Evolutionary conservation across 2,329 filamentous ascomycete genomes (phyloP), one percentile per base, ranked within the genome.

Genomic region (Colletotrichum paranaense): DNA sequence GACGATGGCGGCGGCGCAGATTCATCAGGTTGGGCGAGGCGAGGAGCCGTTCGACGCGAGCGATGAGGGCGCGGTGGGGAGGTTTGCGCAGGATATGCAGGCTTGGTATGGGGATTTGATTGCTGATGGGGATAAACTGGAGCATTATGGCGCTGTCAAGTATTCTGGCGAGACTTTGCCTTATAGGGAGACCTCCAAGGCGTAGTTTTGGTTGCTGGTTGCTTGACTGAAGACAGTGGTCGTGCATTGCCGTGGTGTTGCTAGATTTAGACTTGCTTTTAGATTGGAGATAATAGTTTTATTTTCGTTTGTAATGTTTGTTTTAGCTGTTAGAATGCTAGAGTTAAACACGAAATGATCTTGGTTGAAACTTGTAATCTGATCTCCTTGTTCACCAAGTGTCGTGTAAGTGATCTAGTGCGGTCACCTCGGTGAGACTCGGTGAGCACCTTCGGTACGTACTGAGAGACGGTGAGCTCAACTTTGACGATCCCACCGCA

Each of bases 41-140:
- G 55, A 62, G 35, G 68, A 82, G 72, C 81, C 81, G 0, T 70
- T 82, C 19, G 74, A 82, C 16, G 22, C 62, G 0, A 78, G 77
- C 26, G 76, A 82, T 8, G 28, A 22, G 0, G 67, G 68, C 32
- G 75, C 73, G 0, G 70, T 79, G 4, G 62, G 72, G 58, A 76
- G 19, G 3, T 79, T 79, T 66, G 72, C 58, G 1, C 66, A 56
- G 16, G 80, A 80, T 11, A 73, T 81, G 60, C 76, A 74, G 0
- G 53, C 24, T 2, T 79, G 78, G 75, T 73, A 70, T 32, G 72
- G 76, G 57, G 76, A 77, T 38, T 49, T 77, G 12, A 70, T 77
- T 1, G 75, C 76, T 1, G 80, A 81, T 38, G 78, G 77, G 2
- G 72, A 78, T 4, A 80, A 79, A 73, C 70, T 80, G 73, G 77